Conservation (phyloP, 73 alveolate genomes). For the Blepharisma stoltei region DNA sequence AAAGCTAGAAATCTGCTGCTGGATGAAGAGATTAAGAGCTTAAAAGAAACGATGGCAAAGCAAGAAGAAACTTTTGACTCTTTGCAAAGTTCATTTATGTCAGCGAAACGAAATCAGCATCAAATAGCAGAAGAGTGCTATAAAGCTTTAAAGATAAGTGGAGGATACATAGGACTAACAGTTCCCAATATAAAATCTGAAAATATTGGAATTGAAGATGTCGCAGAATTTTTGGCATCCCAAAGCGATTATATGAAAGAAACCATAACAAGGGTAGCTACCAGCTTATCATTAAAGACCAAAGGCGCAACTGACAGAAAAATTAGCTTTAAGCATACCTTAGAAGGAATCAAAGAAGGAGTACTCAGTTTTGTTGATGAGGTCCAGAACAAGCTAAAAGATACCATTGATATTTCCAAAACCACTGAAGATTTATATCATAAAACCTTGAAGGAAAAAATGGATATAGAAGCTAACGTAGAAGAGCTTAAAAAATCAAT, state of each 20-base stretch:
- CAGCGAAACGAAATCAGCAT: not conserved
- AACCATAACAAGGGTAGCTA: not conserved
- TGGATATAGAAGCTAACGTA: no score
- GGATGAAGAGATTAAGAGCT: not conserved
- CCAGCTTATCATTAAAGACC: not conserved
- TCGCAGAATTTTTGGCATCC: not conserved
- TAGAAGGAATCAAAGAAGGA: not conserved
- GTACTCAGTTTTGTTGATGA: not conserved
- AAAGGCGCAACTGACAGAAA: not conserved
- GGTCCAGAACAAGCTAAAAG: not conserved
- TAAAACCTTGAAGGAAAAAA: slow-evolving; percentile 12
- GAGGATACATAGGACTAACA: not conserved
- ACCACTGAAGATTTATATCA: not conserved
- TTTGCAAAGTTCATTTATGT: not conserved
- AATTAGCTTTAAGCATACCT: not conserved
- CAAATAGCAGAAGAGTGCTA: not conserved
- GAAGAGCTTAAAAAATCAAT: no score
- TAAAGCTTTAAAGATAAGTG: not conserved
- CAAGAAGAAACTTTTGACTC: not conserved
- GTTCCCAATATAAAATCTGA: slow-evolving; percentile 12
- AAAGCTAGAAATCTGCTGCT: not conserved
- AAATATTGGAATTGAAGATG: slow-evolving; percentile 5
- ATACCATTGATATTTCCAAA: not conserved
- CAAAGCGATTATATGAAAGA: not conserved
- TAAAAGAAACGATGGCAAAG: not conserved